Percentiles rank a stretch among this genome's conserved stretches.
These are phyloP conservation scores for Pyrenophora graminea DNA, from an alignment of 2,329 filamentous ascomycete species.

Conservation along the genomic window DNA sequence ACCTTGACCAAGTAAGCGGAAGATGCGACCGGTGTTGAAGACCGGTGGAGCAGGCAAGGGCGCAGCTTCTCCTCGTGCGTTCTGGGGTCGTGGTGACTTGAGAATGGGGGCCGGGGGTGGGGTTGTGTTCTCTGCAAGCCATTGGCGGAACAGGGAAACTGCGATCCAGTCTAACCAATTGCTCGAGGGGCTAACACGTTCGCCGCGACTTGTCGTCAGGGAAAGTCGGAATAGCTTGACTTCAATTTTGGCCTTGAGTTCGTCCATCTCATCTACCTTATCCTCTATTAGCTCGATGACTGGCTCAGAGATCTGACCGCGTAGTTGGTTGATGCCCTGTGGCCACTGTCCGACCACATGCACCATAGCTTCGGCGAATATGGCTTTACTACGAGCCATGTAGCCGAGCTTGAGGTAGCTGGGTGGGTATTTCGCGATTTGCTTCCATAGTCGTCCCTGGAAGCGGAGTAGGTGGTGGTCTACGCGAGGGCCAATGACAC, in stretches of 20 bases:
- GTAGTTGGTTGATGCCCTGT: slow-evolving; percentile 74
- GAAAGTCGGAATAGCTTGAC: slow-evolving; percentile 79
- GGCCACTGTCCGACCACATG: slow-evolving; percentile 97
- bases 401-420: slow-evolving; percentile 90
- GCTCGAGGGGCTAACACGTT: slow-evolving; percentile 78
- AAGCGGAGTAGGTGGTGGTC: slow-evolving; percentile 95
- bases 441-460: slow-evolving; percentile 87
- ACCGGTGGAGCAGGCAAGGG: slow-evolving; percentile 48
- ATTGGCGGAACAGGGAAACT: slow-evolving; percentile 85
- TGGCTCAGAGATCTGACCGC: slow-evolving; percentile 68
- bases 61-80: slow-evolving; percentile 24
- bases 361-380: slow-evolving; percentile 78
- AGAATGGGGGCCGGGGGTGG: slow-evolving; percentile 64
- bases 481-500: slow-evolving; percentile 84
- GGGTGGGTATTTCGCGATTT: slow-evolving; percentile 94
- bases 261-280: slow-evolving; percentile 89
- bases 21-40: slow-evolving; percentile 71
- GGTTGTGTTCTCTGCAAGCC: slow-evolving; percentile 88
- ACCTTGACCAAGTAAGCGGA: slow-evolving; percentile 72
- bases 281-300: slow-evolving; percentile 92
- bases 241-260: slow-evolving; percentile 78
- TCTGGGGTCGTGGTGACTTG: slow-evolving; percentile 49
- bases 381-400: slow-evolving; percentile 77
- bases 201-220: slow-evolving; percentile 76
- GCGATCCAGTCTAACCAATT: slow-evolving; percentile 89